Percentiles rank a stretch among this genome's conserved stretches.
phyloP scores from a whole-genome alignment of 2,329 filamentous ascomycete genomes.

The Arthrobotrys conoides region DNA sequence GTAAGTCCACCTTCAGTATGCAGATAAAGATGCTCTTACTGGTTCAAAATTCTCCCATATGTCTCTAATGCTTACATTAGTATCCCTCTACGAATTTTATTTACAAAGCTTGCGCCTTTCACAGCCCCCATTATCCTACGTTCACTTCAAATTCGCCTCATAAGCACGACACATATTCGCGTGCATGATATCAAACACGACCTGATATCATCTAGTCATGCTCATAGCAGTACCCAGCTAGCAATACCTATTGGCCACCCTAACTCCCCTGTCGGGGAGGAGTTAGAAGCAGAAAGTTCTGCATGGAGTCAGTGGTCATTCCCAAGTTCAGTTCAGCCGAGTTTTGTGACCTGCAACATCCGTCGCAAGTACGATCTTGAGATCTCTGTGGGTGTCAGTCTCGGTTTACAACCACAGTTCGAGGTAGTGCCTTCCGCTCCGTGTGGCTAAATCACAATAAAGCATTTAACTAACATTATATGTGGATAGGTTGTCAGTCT shows the following conservation, averaged over 20 bases:
- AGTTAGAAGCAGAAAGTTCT: slow-evolving; percentile 77
- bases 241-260: slow-evolving; percentile 77
- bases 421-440: slow-evolving; percentile 65
- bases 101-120: slow-evolving; percentile 80
- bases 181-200: slow-evolving; percentile 81
- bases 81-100: slow-evolving; percentile 82
- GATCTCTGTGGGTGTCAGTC: slow-evolving; percentile 81
- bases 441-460: neutral
- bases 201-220: slow-evolving; percentile 81
- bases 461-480: neutral
- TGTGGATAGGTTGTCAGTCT: slow-evolving; percentile 82
- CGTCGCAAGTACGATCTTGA: slow-evolving; percentile 86
- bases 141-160: slow-evolving; percentile 83
- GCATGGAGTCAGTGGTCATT: slow-evolving; percentile 81
- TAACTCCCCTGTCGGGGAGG: slow-evolving; percentile 74
- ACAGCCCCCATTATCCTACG: slow-evolving; percentile 80
- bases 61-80: neutral
- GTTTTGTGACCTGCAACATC: slow-evolving; percentile 91
- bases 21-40: neutral
- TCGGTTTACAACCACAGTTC: slow-evolving; percentile 74
- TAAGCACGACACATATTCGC: slow-evolving; percentile 83
- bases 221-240: slow-evolving; percentile 80
- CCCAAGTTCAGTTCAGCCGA: slow-evolving; percentile 88
- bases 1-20: slow-evolving; percentile 8
- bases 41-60: slow-evolving; percentile 67